phyloP scores from a whole-genome alignment of 768 basidiomycete genomes.

The Galerina sulciceps region DNA sequence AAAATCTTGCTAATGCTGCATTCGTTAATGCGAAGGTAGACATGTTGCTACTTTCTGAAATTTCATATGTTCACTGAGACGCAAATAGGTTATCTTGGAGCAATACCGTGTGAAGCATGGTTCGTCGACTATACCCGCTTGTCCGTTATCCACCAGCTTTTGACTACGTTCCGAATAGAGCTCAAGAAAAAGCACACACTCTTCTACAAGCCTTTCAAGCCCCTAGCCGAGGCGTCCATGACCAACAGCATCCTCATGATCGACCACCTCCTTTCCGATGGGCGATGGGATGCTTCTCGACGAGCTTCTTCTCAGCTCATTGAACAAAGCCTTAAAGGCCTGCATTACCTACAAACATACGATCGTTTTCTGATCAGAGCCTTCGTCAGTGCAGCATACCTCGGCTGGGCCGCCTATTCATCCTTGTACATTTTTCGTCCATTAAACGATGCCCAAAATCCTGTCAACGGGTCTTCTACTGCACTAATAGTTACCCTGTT shows the following conservation, averaged over 20 bases:
- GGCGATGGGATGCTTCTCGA: slow-evolving; percentile 55
- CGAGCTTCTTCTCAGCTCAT: slow-evolving; percentile 56
- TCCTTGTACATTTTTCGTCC: slow-evolving; percentile 61
- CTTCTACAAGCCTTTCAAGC: slow-evolving; percentile 64
- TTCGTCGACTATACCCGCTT: slow-evolving; percentile 33
- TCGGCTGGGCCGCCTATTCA: slow-evolving; percentile 77
- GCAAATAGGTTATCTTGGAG: slow-evolving; percentile 62
- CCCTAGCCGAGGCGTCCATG: slow-evolving; percentile 40
- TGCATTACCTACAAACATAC: slow-evolving; percentile 85
- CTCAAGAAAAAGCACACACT: slow-evolving; percentile 61
- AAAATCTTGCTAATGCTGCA: slow-evolving; percentile 54
- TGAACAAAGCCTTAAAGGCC: slow-evolving; percentile 54
- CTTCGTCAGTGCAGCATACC: slow-evolving; percentile 74
- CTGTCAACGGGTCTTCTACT: background rate
- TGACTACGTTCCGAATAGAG: slow-evolving; percentile 39
- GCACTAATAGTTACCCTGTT: slow-evolving; percentile 6
- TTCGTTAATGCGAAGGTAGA: slow-evolving; percentile 68
- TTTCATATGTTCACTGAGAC: background rate
- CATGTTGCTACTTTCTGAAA: background rate
- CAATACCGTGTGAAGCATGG: slow-evolving; percentile 82
- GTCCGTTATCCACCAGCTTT: background rate
- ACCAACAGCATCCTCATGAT: slow-evolving; percentile 40
- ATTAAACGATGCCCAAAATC: slow-evolving; percentile 18
- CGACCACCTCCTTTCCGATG: slow-evolving; percentile 43
- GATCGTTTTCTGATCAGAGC: slow-evolving; percentile 72